Percentiles rank a stretch among this genome's conserved stretches.
These are phyloP conservation scores for Geotrichum phurueaensis DNA, from an alignment of 1,139 yeast genomes.

Conservation along the genomic window DNA sequence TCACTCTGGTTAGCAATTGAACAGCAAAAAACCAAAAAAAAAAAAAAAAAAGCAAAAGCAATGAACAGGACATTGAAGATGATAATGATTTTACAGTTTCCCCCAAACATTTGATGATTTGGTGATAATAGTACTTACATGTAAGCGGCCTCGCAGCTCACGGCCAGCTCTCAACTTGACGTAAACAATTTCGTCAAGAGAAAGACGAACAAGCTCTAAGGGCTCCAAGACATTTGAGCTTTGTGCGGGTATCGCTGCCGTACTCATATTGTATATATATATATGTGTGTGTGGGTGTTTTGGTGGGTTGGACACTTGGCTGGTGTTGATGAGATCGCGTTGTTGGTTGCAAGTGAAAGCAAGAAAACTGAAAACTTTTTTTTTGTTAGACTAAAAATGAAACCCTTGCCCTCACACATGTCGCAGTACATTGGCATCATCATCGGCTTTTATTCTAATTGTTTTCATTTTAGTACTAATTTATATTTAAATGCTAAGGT, in stretches of 20 bases:
- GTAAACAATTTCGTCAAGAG: slow-evolving; percentile 78
- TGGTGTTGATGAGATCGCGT: not conserved
- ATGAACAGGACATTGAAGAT: too few relatives aligned
- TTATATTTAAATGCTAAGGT: not conserved
- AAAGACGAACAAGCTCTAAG: slow-evolving; percentile 77
- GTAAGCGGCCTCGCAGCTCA: slow-evolving; percentile 83
- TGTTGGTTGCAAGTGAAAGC: not conserved
- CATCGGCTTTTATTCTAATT: not conserved
- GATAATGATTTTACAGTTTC: too few relatives aligned
- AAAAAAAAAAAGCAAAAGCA: slow-evolving; percentile 5
- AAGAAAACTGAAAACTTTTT: not conserved
- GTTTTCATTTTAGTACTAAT: too few relatives aligned
- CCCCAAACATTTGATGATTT: too few relatives aligned
- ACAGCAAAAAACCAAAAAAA: slow-evolving; percentile 9
- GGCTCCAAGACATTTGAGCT: slow-evolving; percentile 49
- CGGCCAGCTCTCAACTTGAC: slow-evolving; percentile 96
- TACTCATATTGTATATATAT: slow-evolving; percentile 7
- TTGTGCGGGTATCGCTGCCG: slow-evolving; percentile 3
- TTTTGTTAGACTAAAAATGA: not conserved
- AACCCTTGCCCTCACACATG: slow-evolving; percentile 5
- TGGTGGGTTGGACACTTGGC: not conserved
- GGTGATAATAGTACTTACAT: slow-evolving; percentile 38
- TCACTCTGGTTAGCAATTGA: not conserved
- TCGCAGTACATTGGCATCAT: not conserved
- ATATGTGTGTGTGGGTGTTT: not conserved